Percentiles rank a stretch among this genome's conserved stretches.
Evolutionary conservation across 1,139 yeast genomes (phyloP).

Genomic region (Geotrichum cucujoidarum): DNA sequence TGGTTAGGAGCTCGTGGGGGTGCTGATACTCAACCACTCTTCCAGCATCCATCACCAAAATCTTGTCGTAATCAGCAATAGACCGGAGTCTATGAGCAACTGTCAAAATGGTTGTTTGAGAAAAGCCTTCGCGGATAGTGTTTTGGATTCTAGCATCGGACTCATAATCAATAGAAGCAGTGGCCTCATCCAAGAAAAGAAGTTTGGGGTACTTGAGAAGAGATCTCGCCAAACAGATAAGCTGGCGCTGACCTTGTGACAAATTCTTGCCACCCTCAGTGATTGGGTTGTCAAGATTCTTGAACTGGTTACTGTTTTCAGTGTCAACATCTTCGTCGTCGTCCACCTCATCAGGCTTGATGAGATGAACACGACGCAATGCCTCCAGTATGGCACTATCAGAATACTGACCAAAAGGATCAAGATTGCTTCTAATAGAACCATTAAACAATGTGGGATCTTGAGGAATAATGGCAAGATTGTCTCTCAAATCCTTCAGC

Average conservation of each 20-base stretch:
- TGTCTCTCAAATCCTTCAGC: conserved; percentile 51
- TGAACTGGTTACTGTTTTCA: conserved; percentile 63
- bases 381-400: conserved; percentile 79
- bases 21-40: conserved; percentile 63
- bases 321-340: conserved; percentile 47
- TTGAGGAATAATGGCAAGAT: conserved; percentile 67
- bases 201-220: conserved; percentile 57
- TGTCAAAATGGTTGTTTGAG: conserved; percentile 63
- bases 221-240: conserved; percentile 72
- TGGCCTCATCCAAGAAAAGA: conserved; percentile 74
- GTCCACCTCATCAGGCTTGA: conserved; percentile 28
- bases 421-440: conserved; percentile 58
- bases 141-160: conserved; percentile 72
- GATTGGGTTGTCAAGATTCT: conserved; percentile 77
- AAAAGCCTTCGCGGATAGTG: conserved; percentile 61
- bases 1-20: conserved; percentile 47
- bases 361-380: conserved; percentile 75
- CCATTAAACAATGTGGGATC: conserved; percentile 71
- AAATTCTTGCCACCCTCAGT: conserved; percentile 83
- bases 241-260: conserved; percentile 74
- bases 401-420: conserved; percentile 64
- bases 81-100: conserved; percentile 84
- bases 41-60: conserved; percentile 66
- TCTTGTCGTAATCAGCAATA: conserved; percentile 70
- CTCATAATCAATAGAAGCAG: conserved; percentile 74